These are phyloP conservation scores for Torulaspora quercuum DNA, from an alignment of 805 yeast species.

Conservation along the genomic window DNA sequence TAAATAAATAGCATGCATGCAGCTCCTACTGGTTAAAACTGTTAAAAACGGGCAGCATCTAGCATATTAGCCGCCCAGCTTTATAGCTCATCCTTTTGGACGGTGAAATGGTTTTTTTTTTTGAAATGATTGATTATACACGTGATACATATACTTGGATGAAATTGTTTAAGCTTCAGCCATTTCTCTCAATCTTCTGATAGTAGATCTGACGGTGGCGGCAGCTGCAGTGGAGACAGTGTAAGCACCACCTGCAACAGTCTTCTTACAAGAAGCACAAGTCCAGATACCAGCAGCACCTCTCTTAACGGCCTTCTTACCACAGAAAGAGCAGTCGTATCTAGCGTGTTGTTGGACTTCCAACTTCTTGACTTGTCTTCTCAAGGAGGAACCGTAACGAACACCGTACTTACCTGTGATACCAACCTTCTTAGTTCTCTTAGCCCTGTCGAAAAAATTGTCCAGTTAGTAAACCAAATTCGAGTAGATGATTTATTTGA, in stretches of 20 bases:
- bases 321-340: conserved; percentile 99
- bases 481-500: not conserved
- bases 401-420: conserved; percentile 99
- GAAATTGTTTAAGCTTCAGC: conserved; percentile 83
- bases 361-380: conserved; percentile 99
- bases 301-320: conserved; percentile 97
- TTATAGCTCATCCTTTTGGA: too few relatives aligned
- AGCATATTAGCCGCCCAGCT: too few relatives aligned
- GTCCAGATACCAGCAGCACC: conserved; percentile 98
- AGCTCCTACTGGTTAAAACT: too few relatives aligned
- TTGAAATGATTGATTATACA: conserved; percentile 10
- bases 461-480: conserved; percentile 14
- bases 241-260: conserved; percentile 99
- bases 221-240: conserved; percentile 99
- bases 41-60: too few relatives aligned
- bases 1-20: too few relatives aligned
- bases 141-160: conserved; percentile 3
- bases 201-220: conserved; percentile 99
- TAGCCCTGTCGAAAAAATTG: conserved; percentile 65
- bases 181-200: conserved; percentile 99
- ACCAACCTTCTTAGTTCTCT: conserved; percentile 99
- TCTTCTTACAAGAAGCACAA: conserved; percentile 91
- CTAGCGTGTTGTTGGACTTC: conserved; percentile 98
- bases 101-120: too few relatives aligned
- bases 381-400: conserved; percentile 99